Conservation (phyloP, 116 monocot genomes). For the Phalaenopsis hybrid region DNA sequence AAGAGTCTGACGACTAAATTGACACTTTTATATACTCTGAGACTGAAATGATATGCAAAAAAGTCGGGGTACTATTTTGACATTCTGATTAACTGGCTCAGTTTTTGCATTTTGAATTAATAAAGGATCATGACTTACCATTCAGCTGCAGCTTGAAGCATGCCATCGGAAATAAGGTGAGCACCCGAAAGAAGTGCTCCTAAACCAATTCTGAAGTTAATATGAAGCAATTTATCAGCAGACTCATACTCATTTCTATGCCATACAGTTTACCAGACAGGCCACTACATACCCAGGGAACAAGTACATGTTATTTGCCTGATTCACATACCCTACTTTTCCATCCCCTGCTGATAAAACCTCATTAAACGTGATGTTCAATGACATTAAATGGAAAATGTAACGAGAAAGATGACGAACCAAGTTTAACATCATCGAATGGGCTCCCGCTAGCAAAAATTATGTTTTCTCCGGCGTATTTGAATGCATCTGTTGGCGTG, state of each 20-base stretch:
- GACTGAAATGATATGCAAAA: too few relatives aligned
- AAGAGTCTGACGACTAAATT: too few relatives aligned
- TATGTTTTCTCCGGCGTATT: slow-evolving; percentile 85
- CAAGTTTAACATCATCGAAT: slow-evolving; percentile 78
- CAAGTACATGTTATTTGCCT: slow-evolving; percentile 99
- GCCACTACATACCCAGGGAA: slow-evolving; percentile 80
- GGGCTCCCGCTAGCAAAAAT: slow-evolving; percentile 99
- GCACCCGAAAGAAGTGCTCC: slow-evolving; percentile 99
- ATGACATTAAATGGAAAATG: not conserved
- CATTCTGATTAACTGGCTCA: not conserved
- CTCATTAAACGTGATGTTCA: slow-evolving; percentile 6
- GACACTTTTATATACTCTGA: too few relatives aligned
- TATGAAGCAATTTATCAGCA: slow-evolving; percentile 15
- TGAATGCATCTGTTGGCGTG: slow-evolving; percentile 90
- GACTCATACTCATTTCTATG: slow-evolving; percentile 5
- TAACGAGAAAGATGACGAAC: slow-evolving; percentile 22
- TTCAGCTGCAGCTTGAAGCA: slow-evolving; percentile 97
- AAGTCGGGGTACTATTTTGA: too few relatives aligned
- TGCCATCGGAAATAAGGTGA: slow-evolving; percentile 75
- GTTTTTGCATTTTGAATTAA: slow-evolving; percentile 1
- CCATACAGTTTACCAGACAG: slow-evolving; percentile 1
- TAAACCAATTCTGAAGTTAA: slow-evolving; percentile 73
- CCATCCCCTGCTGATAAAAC: slow-evolving; percentile 58
- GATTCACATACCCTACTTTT: slow-evolving; percentile 79
- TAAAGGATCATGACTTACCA: slow-evolving; percentile 41